Conservation (phyloP, 1,284 basidiomycete species). For the Rhodofomes roseus region DNA sequence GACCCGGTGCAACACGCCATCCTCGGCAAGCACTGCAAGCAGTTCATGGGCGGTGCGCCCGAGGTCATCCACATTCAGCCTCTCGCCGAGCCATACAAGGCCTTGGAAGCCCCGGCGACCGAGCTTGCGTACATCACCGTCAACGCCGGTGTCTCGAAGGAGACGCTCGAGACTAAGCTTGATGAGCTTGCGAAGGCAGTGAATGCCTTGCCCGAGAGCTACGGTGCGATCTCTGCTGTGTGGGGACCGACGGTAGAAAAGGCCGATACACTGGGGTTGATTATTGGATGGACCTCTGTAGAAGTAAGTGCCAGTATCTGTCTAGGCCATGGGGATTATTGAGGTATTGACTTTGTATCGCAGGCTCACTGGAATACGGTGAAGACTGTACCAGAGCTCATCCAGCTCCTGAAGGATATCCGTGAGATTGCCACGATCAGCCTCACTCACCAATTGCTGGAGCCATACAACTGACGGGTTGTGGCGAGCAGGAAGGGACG, state of each 20-base stretch:
- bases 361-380: slow-evolving; percentile 17
- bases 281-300: slow-evolving; percentile 21
- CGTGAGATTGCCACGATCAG: slow-evolving; percentile 10
- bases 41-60: slow-evolving; percentile 1
- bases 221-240: slow-evolving; percentile 9
- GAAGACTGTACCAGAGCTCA: slow-evolving; percentile 9
- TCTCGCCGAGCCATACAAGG: slow-evolving; percentile 18
- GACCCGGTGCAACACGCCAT: slow-evolving; percentile 11
- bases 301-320: slow-evolving; percentile 12
- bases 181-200: slow-evolving; percentile 9
- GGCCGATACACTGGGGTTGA: slow-evolving; percentile 10
- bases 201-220: slow-evolving; percentile 7
- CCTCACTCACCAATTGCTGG: slow-evolving; percentile 5
- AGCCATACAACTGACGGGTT: not conserved
- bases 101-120: slow-evolving; percentile 18
- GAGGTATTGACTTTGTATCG: not conserved
- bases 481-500: too few relatives aligned
- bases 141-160: slow-evolving; percentile 14
- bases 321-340: not conserved
- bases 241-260: slow-evolving; percentile 20
- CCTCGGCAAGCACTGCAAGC: slow-evolving; percentile 3
- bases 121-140: slow-evolving; percentile 18
- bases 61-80: slow-evolving; percentile 17
- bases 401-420: slow-evolving; percentile 4
- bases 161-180: slow-evolving; percentile 9